These are phyloP conservation scores for Ramaria rubella DNA, from an alignment of 768 basidiomycete species.

Conservation along the genomic window DNA sequence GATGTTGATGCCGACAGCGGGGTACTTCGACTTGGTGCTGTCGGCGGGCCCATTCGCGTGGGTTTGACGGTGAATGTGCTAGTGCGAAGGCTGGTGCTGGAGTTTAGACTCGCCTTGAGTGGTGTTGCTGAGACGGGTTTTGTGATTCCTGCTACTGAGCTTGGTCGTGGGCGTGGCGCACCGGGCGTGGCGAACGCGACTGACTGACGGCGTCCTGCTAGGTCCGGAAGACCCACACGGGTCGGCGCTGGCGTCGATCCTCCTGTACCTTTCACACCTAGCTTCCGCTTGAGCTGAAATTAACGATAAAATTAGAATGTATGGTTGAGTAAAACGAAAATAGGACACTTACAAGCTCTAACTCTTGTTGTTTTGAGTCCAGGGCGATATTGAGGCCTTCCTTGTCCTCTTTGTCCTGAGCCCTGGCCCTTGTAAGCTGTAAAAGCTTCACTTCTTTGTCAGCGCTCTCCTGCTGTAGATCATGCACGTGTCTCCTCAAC, in stretches of 20 bases:
- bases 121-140: constrained; percentile 2
- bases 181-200: constrained; percentile 50
- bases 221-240: constrained; percentile 26
- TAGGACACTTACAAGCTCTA: constrained; percentile 63
- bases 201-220: constrained; percentile 46
- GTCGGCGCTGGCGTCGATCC: constrained; percentile 50
- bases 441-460: constrained; percentile 76
- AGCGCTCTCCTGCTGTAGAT: constrained; percentile 74
- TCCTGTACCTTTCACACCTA: constrained; percentile 49
- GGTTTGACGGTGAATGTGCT: constrained; percentile 1
- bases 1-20: background rate
- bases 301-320: background rate
- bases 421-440: constrained; percentile 60
- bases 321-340: background rate
- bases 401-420: constrained; percentile 69
- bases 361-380: constrained; percentile 90
- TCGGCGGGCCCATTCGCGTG: background rate
- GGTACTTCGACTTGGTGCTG: background rate
- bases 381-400: constrained; percentile 84
- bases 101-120: background rate
- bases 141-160: constrained; percentile 44
- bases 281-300: constrained; percentile 55
- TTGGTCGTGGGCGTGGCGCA: constrained; percentile 48
- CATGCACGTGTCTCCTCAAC: constrained; percentile 56
- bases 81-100: no score